Base-by-base conservation (phyloP, 2,329 filamentous ascomycete genomes). In the Chaetomium sp. region DNA sequence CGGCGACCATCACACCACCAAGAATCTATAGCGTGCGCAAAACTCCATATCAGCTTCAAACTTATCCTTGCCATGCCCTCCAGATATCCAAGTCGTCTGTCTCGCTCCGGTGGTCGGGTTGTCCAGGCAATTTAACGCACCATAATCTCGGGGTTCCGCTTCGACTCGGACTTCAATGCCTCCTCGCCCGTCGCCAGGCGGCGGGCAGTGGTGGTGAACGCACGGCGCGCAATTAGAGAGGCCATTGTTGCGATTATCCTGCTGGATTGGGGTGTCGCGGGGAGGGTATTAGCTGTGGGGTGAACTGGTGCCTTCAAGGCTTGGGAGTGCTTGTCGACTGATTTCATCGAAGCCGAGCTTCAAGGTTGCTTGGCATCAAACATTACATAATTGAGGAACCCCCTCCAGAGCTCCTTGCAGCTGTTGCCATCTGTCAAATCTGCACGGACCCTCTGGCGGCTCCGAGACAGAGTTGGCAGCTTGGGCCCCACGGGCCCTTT, bases 1-100 rank as follows among this genome's bases (percentile, higher is more conserved):
- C 88, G 71, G 86, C 86, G 67, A 87, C 85, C 90, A 97, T 96
- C 72, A 97, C 86, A 69, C 84, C 89, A 62, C 91, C 82, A 64
- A 99, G 87, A 69, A 97, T 85, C 94, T 97, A 68, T 48, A 27
- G 19, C 19, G 9, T 6, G 3, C 12, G 12, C 3, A 8, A 44
- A 52, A 19, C 33, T 45, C 10, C 44, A 10, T 9, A 54, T 61
- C 53, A 64, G 50, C 45, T 47, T n/a, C 4, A 42, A 9, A 7
- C 12, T 10, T 3, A n/a, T 9, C 6, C 11, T 6, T 11, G 14
- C 6, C 40, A 12, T 42, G 40, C 40, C 11, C 11, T 6, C n/a
- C 32, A 33, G 47, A 34, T 9, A 6, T 14, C 35, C 11, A 9
- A 27, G 11, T 11, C n/a, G 33, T 27, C n/a, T 35, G n/a, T 50